Evolutionary conservation across 2,329 filamentous ascomycete genomes (phyloP), one percentile per base, ranked within the genome.

Genomic region (Aspergillus pseudotamarii): DNA sequence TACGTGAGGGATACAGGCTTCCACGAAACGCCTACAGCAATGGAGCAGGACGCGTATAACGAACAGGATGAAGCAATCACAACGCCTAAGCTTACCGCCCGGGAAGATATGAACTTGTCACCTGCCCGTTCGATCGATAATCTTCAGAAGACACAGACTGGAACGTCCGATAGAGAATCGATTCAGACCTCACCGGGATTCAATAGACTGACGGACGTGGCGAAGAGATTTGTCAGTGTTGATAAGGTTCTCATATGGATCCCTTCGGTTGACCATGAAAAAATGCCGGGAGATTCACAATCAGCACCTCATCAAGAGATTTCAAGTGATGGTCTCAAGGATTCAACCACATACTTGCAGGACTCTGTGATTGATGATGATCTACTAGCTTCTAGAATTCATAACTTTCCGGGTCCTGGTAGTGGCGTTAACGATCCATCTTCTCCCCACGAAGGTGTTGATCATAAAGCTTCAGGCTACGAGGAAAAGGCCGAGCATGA

Each of bases 191-290:
- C 68, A 4, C 65, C 64, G 16, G 60, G 60, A 11, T 54, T 72
- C 21, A 66, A 71, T 23, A 71, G 69, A 51, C 61, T 63, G 30
- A 64, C 70, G 10, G 74, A 76, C 38, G 68, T 78, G 26, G 70
- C 71, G 41, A 80, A 80, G 58, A 69, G 68, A 28, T 68, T 81
- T 12, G 61, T 80, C 45, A 68, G 68, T 14, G 70, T 80, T 58
- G 75, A 79, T 57, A 70, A 69, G 54, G 64, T 80, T 36, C 67
- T 68, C 10, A 61, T 80, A 38, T 80, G 77, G 75, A 59, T 80
- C 28, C 76, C 79, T 11, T 75, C 75, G 6, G 57, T 64, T 26
- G 54, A 64, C 45, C 55, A 65, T 1, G 61, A 63, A 5, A 60
- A 67, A 46, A 10, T 26, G 19, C 19, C 54, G 6, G 62, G 68